Evolutionary conservation across 169 alveolate genomes (phyloP).

Genomic region (Plasmodium vivax): DNA sequence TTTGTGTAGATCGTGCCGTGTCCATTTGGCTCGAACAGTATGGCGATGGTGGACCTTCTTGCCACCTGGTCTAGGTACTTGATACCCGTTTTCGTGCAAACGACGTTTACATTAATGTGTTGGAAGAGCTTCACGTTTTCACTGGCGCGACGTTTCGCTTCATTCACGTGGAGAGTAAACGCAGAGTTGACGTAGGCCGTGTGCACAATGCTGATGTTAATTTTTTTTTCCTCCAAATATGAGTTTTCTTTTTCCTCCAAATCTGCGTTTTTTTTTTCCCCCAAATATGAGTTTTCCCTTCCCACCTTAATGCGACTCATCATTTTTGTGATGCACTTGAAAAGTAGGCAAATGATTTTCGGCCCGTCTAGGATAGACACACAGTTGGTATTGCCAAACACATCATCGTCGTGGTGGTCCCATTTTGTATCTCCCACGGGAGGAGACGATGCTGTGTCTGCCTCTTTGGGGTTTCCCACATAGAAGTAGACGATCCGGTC

Average conservation of each 20-base stretch:
- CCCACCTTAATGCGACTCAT: constrained; percentile 5
- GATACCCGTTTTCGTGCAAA: constrained; percentile 78
- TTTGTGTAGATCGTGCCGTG: constrained; percentile 78
- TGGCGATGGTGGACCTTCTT: constrained; percentile 71
- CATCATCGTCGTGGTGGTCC: neutral
- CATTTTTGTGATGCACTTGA: constrained; percentile 61
- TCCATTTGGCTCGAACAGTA: constrained; percentile 84
- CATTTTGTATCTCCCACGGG: neutral
- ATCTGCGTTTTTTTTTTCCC: neutral
- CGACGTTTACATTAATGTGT: constrained; percentile 67
- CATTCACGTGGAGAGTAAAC: constrained; percentile 8
- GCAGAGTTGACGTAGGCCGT: constrained; percentile 63
- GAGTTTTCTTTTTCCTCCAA: too few species aligned
- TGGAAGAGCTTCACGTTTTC: neutral
- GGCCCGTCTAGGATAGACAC: constrained; percentile 78
- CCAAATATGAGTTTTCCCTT: neutral
- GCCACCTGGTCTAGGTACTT: constrained; percentile 77
- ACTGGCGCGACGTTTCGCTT: neutral
- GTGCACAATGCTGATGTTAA: constrained; percentile 48
- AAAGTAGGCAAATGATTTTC: constrained; percentile 64
- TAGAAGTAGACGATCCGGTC: constrained; percentile 79
- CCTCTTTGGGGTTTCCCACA: neutral
- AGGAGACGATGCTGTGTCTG: neutral
- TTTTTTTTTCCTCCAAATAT: too few species aligned
- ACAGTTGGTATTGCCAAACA: neutral